Evolutionary conservation across 73 alveolate genomes (phyloP).

Genomic region (Paramecium bursaria): DNA sequence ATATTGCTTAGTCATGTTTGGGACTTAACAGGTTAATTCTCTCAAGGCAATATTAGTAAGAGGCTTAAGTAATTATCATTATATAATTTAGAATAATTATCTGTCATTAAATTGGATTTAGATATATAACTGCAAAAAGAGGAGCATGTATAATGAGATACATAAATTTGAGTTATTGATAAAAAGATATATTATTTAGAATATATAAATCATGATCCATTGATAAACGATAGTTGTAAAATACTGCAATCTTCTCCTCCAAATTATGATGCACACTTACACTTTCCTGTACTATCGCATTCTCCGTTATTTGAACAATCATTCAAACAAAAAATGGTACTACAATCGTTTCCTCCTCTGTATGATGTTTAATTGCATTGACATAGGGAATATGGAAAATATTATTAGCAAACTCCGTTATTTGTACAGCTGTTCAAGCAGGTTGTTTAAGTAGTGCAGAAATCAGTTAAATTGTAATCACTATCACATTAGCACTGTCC

Average conservation of each 20-base stretch:
- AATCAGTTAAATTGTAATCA: background rate
- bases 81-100: too few species aligned
- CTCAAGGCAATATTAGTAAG: too few species aligned
- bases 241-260: background rate
- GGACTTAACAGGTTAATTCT: too few species aligned
- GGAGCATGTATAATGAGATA: too few species aligned
- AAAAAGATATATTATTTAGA: too few species aligned
- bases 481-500: constrained; percentile 5
- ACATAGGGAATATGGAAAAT: constrained; percentile 43
- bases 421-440: constrained; percentile 34
- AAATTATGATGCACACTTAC: background rate
- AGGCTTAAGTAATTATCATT: too few species aligned
- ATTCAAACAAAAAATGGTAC: constrained; percentile 12
- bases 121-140: too few species aligned
- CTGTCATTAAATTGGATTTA: too few species aligned
- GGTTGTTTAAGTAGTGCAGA: background rate
- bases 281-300: constrained; percentile 1
- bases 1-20: too few species aligned
- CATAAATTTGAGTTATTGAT: too few species aligned
- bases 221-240: background rate
- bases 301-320: constrained; percentile 52
- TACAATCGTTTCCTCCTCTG: constrained; percentile 52
- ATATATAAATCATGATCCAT: too few species aligned
- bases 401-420: background rate
- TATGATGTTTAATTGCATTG: background rate